Base-by-base conservation (phyloP, 495 filamentous ascomycete species). In the Astrothelium subdiscretum region DNA sequence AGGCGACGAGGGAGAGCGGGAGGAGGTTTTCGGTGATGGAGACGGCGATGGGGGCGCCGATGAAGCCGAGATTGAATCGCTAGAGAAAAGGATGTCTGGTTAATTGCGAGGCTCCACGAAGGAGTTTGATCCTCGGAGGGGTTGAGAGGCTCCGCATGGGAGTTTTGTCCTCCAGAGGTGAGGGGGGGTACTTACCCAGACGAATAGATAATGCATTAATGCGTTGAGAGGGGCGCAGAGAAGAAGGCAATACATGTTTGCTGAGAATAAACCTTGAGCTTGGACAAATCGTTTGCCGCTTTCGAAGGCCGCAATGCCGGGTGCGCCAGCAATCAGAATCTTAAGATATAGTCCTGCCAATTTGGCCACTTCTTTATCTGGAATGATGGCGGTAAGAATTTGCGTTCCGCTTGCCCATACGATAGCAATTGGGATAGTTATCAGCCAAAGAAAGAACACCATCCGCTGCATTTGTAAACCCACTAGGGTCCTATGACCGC, bases 41-140 rank as follows among this genome's bases (percentile, higher is more conserved):
- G 27, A 96, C 88, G 2, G 92, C 90, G 57, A 90, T 86, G 0
- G 92, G 91, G 2, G 91, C 90, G 43, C 91, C 91, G 57, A 88
- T 71, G 68, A 92, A 96, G 1, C 91, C 90, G 81, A 84, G 87
- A 12, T 80, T 75, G 60, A 95, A 80, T 71, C 82, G 76, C 81
- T 83, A 59, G 52, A 10, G 54, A 20, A 65, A 31, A 32, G 31
- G 18, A 2, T 24, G 24, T 8, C 11, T 27, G 48, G 48, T 54
- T 54, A 54, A 24, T 54, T 5, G 5, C 1, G 24, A 29, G 48
- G 27, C 0, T 12, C 20, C 20, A 1, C 18, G 24, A 24, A 18
- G 31, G 43, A 38, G 24, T 22, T 24, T 60, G 57, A 38, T 15
- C 40, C 32, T 22, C 24, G 35, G 35, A 38, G 15, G 15, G 35